A percentile compares a stretch with the other conserved stretches of the same genome.
phyloP scores from a whole-genome alignment of 2,329 filamentous ascomycete genomes.

The Arthroderma sp. region DNA sequence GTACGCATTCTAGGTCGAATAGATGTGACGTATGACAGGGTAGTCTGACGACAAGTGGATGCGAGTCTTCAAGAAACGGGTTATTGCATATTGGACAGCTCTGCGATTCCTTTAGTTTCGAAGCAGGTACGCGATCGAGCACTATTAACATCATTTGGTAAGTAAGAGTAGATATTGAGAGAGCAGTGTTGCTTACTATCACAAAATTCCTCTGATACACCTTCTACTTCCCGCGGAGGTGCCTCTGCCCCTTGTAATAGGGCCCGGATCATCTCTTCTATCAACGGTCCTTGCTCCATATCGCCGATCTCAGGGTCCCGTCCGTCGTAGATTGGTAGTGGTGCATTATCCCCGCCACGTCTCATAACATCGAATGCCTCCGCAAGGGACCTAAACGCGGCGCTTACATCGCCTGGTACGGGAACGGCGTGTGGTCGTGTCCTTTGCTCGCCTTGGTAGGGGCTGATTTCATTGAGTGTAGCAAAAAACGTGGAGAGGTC shows the following conservation, averaged over 20 bases:
- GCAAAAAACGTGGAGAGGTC: constrained; percentile 56
- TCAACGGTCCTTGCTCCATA: constrained; percentile 23
- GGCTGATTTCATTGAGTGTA: constrained; percentile 47
- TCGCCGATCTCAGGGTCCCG: constrained; percentile 25
- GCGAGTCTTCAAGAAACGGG: constrained; percentile 49
- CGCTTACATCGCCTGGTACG: constrained; percentile 48
- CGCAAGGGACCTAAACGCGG: constrained; percentile 47
- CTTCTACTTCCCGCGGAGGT: constrained; percentile 49
- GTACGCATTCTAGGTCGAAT: constrained; percentile 54
- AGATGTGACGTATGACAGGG: constrained; percentile 51
- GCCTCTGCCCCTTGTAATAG: constrained; percentile 45
- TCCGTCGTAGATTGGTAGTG: constrained; percentile 35
- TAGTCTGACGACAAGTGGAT: constrained; percentile 52
- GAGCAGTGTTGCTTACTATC: constrained; percentile 30
- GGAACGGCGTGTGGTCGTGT: constrained; percentile 48
- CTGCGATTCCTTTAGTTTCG: constrained; percentile 41
- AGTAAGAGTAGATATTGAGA: not conserved
- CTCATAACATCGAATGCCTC: constrained; percentile 51
- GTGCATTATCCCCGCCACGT: constrained; percentile 25
- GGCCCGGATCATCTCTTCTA: constrained; percentile 44
- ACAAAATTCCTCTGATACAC: constrained; percentile 50
- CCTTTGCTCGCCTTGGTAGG: constrained; percentile 36
- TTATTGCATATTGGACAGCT: constrained; percentile 50
- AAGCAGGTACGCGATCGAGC: constrained; percentile 48
- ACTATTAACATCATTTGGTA: constrained; percentile 23